phyloP scores from a whole-genome alignment of 208 protist species.

The Trypanosoma grayi region DNA sequence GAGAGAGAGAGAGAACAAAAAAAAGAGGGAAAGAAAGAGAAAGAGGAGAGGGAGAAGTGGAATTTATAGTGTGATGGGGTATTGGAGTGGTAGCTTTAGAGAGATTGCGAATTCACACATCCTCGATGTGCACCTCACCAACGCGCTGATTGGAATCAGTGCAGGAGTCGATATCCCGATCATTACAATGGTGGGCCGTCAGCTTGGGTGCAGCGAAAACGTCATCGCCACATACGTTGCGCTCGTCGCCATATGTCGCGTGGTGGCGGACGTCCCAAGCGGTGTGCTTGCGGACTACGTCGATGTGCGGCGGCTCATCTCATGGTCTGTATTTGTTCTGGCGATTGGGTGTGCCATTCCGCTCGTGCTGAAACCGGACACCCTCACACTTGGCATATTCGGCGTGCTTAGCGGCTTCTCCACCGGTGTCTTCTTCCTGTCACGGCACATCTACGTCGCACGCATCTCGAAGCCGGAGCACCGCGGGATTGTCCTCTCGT shows the following conservation, averaged over 20 bases:
- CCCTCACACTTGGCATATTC: slow-evolving; percentile 34
- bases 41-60: not conserved
- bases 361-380: not conserved
- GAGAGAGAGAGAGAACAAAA: not conserved
- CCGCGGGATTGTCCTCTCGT: slow-evolving; percentile 74
- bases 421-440: slow-evolving; percentile 73
- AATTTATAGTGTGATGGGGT: slow-evolving; percentile 3
- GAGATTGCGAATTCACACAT: slow-evolving; percentile 37
- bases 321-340: slow-evolving; percentile 48
- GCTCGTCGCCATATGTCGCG: slow-evolving; percentile 47
- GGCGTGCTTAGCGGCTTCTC: slow-evolving; percentile 66
- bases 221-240: slow-evolving; percentile 62
- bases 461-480: slow-evolving; percentile 61
- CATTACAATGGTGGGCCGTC: slow-evolving; percentile 64
- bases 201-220: slow-evolving; percentile 38
- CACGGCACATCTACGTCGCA: slow-evolving; percentile 79
- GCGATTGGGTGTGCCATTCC: slow-evolving; percentile 34
- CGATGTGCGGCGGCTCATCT: slow-evolving; percentile 63
- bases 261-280: slow-evolving; percentile 61
- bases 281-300: slow-evolving; percentile 65
- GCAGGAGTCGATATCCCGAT: slow-evolving; percentile 73
- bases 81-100: slow-evolving; percentile 3
- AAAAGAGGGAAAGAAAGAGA: not conserved
- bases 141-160: slow-evolving; percentile 72
- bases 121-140: slow-evolving; percentile 76